Conservation (phyloP, 2,329 filamentous ascomycete species). For the Aureobasidium sp. region DNA sequence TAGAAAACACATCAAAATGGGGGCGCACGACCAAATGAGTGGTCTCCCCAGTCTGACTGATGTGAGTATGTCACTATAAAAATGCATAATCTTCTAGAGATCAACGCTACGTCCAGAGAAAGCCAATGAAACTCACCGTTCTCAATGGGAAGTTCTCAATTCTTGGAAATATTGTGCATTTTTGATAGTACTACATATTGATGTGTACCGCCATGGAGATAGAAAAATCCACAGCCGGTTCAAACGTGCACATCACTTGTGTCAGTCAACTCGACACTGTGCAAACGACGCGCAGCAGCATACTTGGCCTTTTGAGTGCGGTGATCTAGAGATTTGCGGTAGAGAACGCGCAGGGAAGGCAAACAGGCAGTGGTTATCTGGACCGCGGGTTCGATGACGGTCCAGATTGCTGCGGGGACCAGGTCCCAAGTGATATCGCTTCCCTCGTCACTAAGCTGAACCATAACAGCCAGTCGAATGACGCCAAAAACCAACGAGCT, state of each 20-base stretch:
- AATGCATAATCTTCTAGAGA: too few species aligned
- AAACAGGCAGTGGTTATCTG: slow-evolving; percentile 19
- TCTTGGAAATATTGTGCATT: background rate
- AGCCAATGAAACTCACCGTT: too few species aligned
- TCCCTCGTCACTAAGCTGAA: slow-evolving; percentile 2
- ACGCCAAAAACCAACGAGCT: slow-evolving; percentile 17
- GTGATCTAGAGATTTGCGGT: background rate
- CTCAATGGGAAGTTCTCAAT: too few species aligned
- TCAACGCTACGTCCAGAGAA: too few species aligned
- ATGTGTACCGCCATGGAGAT: too few species aligned
- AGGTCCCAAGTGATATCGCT: slow-evolving; percentile 17
- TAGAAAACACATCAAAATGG: too few species aligned
- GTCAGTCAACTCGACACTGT: background rate
- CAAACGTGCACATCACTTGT: too few species aligned
- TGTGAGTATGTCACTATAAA: too few species aligned
- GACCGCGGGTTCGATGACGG: slow-evolving; percentile 19
- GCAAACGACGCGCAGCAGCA: background rate
- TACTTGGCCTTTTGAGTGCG: background rate
- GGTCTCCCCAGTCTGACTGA: too few species aligned
- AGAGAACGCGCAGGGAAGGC: slow-evolving; percentile 3
- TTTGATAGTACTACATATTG: background rate
- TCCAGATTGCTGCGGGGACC: slow-evolving; percentile 18
- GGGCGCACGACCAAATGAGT: too few species aligned
- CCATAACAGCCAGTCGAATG: slow-evolving; percentile 17
- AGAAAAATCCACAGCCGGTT: too few species aligned